phyloP scores from a whole-genome alignment of 257 asterid species.

The Solanum sejunctum region DNA sequence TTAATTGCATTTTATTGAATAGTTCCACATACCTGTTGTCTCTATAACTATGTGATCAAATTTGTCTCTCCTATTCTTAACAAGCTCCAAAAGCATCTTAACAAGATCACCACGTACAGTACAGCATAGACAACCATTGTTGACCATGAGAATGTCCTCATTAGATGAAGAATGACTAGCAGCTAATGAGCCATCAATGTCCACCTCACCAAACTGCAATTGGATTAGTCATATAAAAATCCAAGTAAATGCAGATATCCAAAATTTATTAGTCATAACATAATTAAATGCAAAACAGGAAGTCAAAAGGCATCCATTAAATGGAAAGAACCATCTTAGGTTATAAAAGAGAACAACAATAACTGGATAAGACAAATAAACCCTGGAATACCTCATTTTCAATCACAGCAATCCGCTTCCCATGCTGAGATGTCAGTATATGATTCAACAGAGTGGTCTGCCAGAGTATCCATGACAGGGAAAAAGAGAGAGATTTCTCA shows the following conservation, averaged over 20 bases:
- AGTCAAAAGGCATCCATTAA: not conserved
- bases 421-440: slow-evolving; percentile 84
- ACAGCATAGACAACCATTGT: slow-evolving; percentile 93
- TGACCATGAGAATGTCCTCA: slow-evolving; percentile 89
- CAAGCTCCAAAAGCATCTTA: slow-evolving; percentile 89
- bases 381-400: slow-evolving; percentile 77
- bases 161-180: slow-evolving; percentile 88
- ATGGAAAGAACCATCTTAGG: not conserved
- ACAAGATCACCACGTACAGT: slow-evolving; percentile 98
- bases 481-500: not conserved
- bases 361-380: not conserved
- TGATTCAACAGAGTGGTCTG: slow-evolving; percentile 97
- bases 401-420: slow-evolving; percentile 87
- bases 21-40: slow-evolving; percentile 60
- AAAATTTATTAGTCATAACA: not conserved
- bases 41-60: slow-evolving; percentile 93
- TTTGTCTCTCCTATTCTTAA: slow-evolving; percentile 61
- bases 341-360: not conserved
- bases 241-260: not conserved
- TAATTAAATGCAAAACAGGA: not conserved
- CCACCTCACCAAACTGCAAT: slow-evolving; percentile 97
- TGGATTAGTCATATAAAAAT: not conserved
- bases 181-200: slow-evolving; percentile 86
- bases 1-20: not conserved
- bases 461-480: slow-evolving; percentile 6